A percentile compares a stretch with the other conserved stretches of the same genome.
phyloP scores from a whole-genome alignment of 345 rosid genomes.

The Crucihimalaya himalaica region DNA sequence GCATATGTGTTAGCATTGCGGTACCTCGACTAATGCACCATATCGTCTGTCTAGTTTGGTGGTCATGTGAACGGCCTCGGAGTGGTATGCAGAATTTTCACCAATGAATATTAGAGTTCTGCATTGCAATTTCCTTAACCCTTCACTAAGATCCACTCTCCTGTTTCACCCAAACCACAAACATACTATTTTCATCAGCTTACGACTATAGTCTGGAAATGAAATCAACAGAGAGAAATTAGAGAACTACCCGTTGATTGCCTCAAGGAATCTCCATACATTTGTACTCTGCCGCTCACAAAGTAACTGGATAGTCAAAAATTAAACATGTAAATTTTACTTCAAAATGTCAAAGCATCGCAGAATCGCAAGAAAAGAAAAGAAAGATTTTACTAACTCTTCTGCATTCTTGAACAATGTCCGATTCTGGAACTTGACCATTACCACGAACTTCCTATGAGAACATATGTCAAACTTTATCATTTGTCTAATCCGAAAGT shows the following conservation, averaged over 20 bases:
- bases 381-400: constrained; percentile 54
- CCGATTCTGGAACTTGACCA: constrained; percentile 78
- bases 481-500: background rate
- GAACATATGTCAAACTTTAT: constrained; percentile 34
- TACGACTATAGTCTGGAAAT: background rate
- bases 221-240: background rate
- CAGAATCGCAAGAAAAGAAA: constrained; percentile 3
- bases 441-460: constrained; percentile 81
- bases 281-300: constrained; percentile 80
- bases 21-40: constrained; percentile 90
- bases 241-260: constrained; percentile 66
- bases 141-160: constrained; percentile 85
- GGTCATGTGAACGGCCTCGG: constrained; percentile 82
- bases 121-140: constrained; percentile 70
- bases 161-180: constrained; percentile 44
- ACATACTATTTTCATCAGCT: background rate
- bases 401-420: constrained; percentile 77
- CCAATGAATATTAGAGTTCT: constrained; percentile 88
- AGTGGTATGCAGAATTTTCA: constrained; percentile 80
- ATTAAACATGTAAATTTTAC: constrained; percentile 10
- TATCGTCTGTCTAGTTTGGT: constrained; percentile 78
- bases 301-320: constrained; percentile 57
- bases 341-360: background rate
- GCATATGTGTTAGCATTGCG: background rate
- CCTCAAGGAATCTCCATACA: constrained; percentile 85